Evolutionary conservation across 2,329 filamentous ascomycete species (phyloP), one percentile per base, ranked within the genome.

Genomic region (Hypocreales sp.): DNA sequence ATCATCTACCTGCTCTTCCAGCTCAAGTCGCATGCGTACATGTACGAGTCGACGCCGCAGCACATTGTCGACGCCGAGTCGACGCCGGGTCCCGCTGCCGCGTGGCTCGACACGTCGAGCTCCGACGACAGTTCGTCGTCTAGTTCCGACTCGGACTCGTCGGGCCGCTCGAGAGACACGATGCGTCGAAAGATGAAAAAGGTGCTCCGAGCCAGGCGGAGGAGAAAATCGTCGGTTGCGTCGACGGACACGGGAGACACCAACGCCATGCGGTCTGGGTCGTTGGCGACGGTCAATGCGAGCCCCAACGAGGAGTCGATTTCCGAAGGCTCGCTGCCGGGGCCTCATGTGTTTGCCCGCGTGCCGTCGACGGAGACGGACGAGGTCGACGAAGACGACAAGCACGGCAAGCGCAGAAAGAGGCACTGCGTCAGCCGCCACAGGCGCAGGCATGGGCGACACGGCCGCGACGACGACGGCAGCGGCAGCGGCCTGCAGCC

Each of bases 31-130:
- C 84, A 93, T 47, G 69, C 81, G 7, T 92, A 92, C 55, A 74
- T 93, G 60, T 92, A 93, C 41, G 79, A 84, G 51, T 90, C 83
- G 38, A 93, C 81, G 5, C 86, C 86, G 8, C 84, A 93, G 54
- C 77, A 86, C 40, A 79, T 92, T 33, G 90, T 94, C 36, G 86
- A 94, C 40, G 83, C 90, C 42, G 86, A 93, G 48, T 76, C 82
- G 0, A 78, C 82, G 24, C 86, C 86, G 14, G 86, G 86, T 36
- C 76, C 90, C 1, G 67, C 86, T 9, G 79, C 79, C 12, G 79
- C 79, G 18, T 81, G 87, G 53, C 67, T 93, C 43, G 79, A 90
- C 36, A 72, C 73, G 0, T 80, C 76, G 3, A 66, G 60, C 38
- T 67, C 62, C 2, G 62, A 68, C 17, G 55, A 56, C 27, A 60